phyloP scores from a whole-genome alignment of 1,139 yeast genomes.

The Blastobotrys indianensis region DNA sequence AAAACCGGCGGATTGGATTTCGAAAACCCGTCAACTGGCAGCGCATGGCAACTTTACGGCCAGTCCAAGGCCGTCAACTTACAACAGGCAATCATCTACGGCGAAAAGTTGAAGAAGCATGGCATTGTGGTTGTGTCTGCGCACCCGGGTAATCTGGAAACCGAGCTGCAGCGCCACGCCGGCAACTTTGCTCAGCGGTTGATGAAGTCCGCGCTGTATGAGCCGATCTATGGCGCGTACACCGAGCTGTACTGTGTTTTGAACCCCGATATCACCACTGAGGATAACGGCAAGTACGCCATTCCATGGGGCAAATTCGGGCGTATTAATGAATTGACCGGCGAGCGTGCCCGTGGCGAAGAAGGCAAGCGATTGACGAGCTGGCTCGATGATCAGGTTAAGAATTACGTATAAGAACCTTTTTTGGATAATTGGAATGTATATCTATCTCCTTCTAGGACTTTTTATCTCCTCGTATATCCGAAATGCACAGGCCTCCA shows the following conservation, averaged over 20 bases:
- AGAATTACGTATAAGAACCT: conserved; percentile 4
- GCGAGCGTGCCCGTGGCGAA: conserved; percentile 28
- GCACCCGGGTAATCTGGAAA: conserved; percentile 43
- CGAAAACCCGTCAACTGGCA: conserved; percentile 33
- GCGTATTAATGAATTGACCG: not conserved
- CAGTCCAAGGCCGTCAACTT: conserved; percentile 46
- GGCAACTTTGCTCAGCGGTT: not conserved
- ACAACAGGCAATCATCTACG: conserved; percentile 41
- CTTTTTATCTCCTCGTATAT: too few relatives aligned
- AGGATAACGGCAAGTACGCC: conserved; percentile 29
- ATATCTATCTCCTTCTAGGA: too few relatives aligned
- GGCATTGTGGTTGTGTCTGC: conserved; percentile 38
- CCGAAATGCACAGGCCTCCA: too few relatives aligned
- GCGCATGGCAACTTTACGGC: conserved; percentile 32
- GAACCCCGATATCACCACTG: conserved; percentile 34
- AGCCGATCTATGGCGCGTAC: conserved; percentile 37
- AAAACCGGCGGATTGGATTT: conserved; percentile 38
- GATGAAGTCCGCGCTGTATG: not conserved
- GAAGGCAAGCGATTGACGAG: conserved; percentile 32
- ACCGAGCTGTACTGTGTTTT: conserved; percentile 40
- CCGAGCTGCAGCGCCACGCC: conserved; percentile 39
- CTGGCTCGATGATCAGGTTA: conserved; percentile 28
- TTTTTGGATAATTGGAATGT: too few relatives aligned
- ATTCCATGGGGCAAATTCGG: conserved; percentile 37
- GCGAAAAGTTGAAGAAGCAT: conserved; percentile 33